Evolutionary conservation across 495 filamentous ascomycete genomes (phyloP).

Genomic region (Sordaria brevicollis): DNA sequence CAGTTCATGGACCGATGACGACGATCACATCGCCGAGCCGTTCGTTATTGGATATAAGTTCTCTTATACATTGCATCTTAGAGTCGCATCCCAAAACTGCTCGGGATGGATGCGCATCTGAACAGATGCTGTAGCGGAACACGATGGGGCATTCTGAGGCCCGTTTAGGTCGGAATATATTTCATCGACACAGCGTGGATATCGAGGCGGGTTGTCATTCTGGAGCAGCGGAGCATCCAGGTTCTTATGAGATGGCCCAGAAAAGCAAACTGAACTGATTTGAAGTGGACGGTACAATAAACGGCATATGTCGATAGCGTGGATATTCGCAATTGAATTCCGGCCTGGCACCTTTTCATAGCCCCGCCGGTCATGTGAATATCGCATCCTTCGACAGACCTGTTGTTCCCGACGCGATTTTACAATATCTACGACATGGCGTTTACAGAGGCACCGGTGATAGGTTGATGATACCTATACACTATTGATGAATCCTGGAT

Average conservation of each 20-base stretch:
- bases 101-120: background rate
- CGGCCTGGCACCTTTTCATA: background rate
- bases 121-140: background rate
- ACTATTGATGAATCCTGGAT: background rate
- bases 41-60: background rate
- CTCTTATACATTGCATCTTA: background rate
- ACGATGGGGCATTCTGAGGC: background rate
- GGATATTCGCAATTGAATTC: background rate
- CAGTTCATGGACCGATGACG: background rate
- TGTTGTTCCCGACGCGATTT: background rate
- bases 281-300: background rate
- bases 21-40: background rate
- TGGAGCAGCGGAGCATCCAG: background rate
- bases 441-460: background rate
- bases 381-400: background rate
- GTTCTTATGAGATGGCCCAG: background rate
- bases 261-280: background rate
- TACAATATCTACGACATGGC: background rate
- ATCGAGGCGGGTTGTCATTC: background rate
- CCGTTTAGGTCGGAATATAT: background rate
- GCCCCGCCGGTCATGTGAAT: background rate
- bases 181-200: background rate
- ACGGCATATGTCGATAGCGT: background rate
- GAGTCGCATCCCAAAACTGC: background rate
- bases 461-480: background rate